Conservation (phyloP, 2,329 filamentous ascomycete species). For the Fusarium austroafricanum region DNA sequence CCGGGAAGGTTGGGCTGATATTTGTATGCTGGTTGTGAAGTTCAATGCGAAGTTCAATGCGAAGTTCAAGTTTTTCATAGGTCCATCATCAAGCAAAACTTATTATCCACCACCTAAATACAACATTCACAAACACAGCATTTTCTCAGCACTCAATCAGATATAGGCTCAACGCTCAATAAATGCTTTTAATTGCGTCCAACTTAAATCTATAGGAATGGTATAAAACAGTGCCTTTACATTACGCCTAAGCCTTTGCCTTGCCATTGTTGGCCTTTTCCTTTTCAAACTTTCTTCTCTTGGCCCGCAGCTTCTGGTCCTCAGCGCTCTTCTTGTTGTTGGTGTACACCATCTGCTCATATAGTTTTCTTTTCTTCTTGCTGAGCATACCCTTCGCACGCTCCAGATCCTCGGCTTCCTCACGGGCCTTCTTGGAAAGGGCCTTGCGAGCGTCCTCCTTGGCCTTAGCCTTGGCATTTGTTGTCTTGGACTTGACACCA, state of each 20-base stretch:
- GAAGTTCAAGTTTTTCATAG: slow-evolving; percentile 34
- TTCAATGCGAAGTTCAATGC: slow-evolving; percentile 4
- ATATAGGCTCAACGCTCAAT: slow-evolving; percentile 1
- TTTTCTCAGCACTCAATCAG: neutral
- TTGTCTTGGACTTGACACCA: slow-evolving; percentile 62
- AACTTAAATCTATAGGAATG: slow-evolving; percentile 47
- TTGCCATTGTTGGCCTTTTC: slow-evolving; percentile 62
- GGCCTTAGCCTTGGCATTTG: slow-evolving; percentile 65
- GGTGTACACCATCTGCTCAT: slow-evolving; percentile 96
- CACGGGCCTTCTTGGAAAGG: slow-evolving; percentile 75
- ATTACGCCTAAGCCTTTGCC: slow-evolving; percentile 53
- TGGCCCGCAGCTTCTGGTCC: slow-evolving; percentile 85
- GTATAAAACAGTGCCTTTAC: slow-evolving; percentile 48
- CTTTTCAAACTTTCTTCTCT: slow-evolving; percentile 91
- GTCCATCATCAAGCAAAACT: slow-evolving; percentile 3
- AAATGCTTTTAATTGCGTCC: slow-evolving; percentile 40
- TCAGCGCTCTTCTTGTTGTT: slow-evolving; percentile 94
- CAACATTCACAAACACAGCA: slow-evolving; percentile 2
- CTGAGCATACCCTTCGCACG: slow-evolving; percentile 98
- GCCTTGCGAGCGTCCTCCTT: slow-evolving; percentile 78
- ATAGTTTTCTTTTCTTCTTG: slow-evolving; percentile 96
- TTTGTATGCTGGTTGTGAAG: too few relatives aligned
- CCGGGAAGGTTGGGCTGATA: neutral
- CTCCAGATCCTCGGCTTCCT: slow-evolving; percentile 89
- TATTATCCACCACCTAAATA: slow-evolving; percentile 17